Evolutionary conservation across 371 early-diverging fungal species (phyloP).

Genomic region (Syncephalastrum sp.): DNA sequence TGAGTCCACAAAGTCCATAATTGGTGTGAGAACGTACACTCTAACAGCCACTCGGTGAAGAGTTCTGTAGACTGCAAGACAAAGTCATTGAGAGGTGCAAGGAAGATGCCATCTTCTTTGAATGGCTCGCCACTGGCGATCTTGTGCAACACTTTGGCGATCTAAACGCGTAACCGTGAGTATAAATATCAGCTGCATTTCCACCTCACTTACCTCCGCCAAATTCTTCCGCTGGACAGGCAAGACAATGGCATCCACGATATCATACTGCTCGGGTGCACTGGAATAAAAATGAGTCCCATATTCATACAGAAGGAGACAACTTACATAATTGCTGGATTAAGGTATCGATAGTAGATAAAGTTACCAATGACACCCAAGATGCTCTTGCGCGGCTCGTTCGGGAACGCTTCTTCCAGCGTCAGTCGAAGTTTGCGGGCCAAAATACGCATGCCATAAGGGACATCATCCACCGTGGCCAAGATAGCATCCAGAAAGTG

Average conservation of each 20-base stretch:
- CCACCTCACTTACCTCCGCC: slow-evolving; percentile 62
- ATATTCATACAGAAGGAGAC: background rate
- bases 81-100: slow-evolving; percentile 80
- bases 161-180: slow-evolving; percentile 27
- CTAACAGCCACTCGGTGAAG: slow-evolving; percentile 77
- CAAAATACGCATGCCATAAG: slow-evolving; percentile 95
- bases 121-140: slow-evolving; percentile 82
- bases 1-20: background rate
- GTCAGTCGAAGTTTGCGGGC: slow-evolving; percentile 82
- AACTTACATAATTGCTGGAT: slow-evolving; percentile 91
- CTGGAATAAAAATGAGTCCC: slow-evolving; percentile 34
- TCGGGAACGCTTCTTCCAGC: slow-evolving; percentile 79
- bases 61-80: slow-evolving; percentile 70
- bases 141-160: slow-evolving; percentile 91
- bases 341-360: slow-evolving; percentile 96
- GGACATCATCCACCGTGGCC: slow-evolving; percentile 79
- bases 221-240: slow-evolving; percentile 93
- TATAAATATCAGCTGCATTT: background rate
- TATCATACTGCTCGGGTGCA: slow-evolving; percentile 96
- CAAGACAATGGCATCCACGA: slow-evolving; percentile 82
- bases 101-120: slow-evolving; percentile 66
- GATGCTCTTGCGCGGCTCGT: slow-evolving; percentile 76
- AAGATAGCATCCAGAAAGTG: slow-evolving; percentile 81
- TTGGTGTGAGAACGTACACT: slow-evolving; percentile 40
- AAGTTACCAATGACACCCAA: slow-evolving; percentile 88